phyloP scores from a whole-genome alignment of 352 stramenopile species.

The Plasmopara halstedii region DNA sequence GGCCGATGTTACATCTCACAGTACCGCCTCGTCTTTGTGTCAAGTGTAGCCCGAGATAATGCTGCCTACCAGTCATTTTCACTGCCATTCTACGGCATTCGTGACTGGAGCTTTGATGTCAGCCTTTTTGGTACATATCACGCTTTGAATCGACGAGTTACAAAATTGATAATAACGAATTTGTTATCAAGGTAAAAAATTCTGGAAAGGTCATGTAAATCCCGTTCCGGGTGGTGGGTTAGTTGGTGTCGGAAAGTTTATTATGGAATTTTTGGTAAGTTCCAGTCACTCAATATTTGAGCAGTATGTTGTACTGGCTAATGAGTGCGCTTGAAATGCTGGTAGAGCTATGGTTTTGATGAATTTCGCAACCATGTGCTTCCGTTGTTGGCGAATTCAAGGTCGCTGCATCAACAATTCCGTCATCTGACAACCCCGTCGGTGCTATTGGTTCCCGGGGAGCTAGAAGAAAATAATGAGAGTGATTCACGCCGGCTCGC shows the following conservation, averaged over 20 bases:
- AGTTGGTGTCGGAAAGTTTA: slow-evolving; percentile 52
- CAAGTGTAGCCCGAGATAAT: slow-evolving; percentile 17
- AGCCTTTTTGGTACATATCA: slow-evolving; percentile 45
- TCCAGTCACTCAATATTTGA: background rate
- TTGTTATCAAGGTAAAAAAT: slow-evolving; percentile 34
- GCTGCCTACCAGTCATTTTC: slow-evolving; percentile 67
- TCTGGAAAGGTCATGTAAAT: slow-evolving; percentile 65
- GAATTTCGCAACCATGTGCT: slow-evolving; percentile 63
- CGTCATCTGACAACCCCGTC: slow-evolving; percentile 40
- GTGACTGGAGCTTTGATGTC: slow-evolving; percentile 58
- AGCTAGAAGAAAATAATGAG: slow-evolving; percentile 28
- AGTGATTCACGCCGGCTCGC: slow-evolving; percentile 24
- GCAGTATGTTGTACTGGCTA: background rate
- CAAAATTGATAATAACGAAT: background rate
- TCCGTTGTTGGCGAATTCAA: slow-evolving; percentile 52
- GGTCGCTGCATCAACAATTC: slow-evolving; percentile 46
- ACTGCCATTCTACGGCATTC: slow-evolving; percentile 68
- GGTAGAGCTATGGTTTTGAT: slow-evolving; percentile 61
- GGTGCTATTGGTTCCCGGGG: slow-evolving; percentile 63
- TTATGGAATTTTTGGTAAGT: slow-evolving; percentile 43
- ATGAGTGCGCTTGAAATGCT: background rate
- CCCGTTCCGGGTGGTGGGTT: slow-evolving; percentile 58
- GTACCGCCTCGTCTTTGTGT: slow-evolving; percentile 69
- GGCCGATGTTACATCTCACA: slow-evolving; percentile 70
- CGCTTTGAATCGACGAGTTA: background rate